A percentile compares a stretch with the other conserved stretches of the same genome.
Conservation (phyloP, 1,284 basidiomycete genomes). For the Flammula alnicola region DNA sequence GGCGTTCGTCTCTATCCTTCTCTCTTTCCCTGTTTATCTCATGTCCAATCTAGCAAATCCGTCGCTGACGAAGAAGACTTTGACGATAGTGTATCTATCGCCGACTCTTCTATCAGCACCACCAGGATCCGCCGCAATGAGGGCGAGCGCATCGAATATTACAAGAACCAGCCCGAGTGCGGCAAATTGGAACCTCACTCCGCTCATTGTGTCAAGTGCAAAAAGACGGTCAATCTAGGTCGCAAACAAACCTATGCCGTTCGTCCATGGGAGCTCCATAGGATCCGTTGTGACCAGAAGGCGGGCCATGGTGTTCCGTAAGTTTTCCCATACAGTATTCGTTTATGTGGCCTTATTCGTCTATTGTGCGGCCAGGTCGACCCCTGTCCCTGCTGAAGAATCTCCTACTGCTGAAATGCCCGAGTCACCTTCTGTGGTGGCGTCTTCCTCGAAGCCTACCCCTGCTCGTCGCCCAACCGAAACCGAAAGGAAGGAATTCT, state of each 20-base stretch:
- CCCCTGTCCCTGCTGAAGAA: conserved; percentile 11
- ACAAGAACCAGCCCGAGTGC: conserved; percentile 61
- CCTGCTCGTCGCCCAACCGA: conserved; percentile 37
- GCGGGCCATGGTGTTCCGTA: conserved; percentile 29
- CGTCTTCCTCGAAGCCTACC: conserved; percentile 15
- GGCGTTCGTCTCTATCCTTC: conserved; percentile 11
- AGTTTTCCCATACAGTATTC: conserved; percentile 27
- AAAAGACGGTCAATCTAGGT: conserved; percentile 57
- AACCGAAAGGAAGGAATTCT: conserved; percentile 50
- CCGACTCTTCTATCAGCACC: conserved; percentile 48
- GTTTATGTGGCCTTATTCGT: conserved; percentile 5
- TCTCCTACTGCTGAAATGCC: conserved; percentile 6
- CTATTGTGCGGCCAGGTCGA: conserved; percentile 7
- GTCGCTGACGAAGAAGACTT: conserved; percentile 38
- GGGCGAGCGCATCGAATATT: conserved; percentile 62
- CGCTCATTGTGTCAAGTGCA: conserved; percentile 59
- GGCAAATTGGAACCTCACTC: conserved; percentile 56
- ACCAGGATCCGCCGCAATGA: conserved; percentile 55
- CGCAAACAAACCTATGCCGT: conserved; percentile 57
- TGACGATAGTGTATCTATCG: conserved; percentile 51
- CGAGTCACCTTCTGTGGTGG: conserved; percentile 7
- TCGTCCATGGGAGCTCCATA: conserved; percentile 61
- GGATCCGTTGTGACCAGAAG: conserved; percentile 52
- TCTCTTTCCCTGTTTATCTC: background rate
- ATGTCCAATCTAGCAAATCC: conserved; percentile 18